These are phyloP conservation scores for Ramularia endophylla DNA, from an alignment of 2,329 filamentous ascomycete species.

Conservation along the genomic window DNA sequence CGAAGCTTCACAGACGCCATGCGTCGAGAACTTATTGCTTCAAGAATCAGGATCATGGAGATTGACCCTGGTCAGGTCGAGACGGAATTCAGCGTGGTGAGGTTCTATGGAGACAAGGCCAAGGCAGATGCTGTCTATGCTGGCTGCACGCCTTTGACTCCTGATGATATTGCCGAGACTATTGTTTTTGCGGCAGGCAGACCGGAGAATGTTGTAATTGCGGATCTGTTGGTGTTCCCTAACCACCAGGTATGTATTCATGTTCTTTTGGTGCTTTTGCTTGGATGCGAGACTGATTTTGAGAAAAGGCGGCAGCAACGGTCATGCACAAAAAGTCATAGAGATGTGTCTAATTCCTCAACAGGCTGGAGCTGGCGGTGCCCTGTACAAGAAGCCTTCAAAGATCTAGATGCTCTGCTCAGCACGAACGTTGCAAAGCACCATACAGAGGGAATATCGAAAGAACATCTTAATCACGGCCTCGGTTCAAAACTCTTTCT, in stretches of 20 bases:
- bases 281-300: constrained; percentile 10
- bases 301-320: constrained; percentile 36
- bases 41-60: constrained; percentile 75
- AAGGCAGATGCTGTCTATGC: constrained; percentile 89
- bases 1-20: constrained; percentile 77
- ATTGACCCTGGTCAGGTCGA: constrained; percentile 91
- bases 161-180: constrained; percentile 85
- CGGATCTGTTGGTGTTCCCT: constrained; percentile 80
- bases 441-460: too few relatives aligned
- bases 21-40: constrained; percentile 75
- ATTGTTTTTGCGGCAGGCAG: constrained; percentile 79
- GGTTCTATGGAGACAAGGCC: constrained; percentile 80
- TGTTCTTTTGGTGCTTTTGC: neutral
- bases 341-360: constrained; percentile 6
- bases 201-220: constrained; percentile 84
- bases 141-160: constrained; percentile 77
- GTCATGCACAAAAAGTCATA: constrained; percentile 40
- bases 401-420: constrained; percentile 10
- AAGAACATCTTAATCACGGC: too few relatives aligned
- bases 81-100: constrained; percentile 85
- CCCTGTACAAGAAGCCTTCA: constrained; percentile 16
- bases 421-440: too few relatives aligned
- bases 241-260: constrained; percentile 70
- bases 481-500: too few relatives aligned
- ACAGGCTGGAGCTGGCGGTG: constrained; percentile 14